Evolutionary conservation across 768 basidiomycete species (phyloP), one percentile per base, ranked within the genome.

Genomic region (Kwoniella mangroviensis): DNA sequence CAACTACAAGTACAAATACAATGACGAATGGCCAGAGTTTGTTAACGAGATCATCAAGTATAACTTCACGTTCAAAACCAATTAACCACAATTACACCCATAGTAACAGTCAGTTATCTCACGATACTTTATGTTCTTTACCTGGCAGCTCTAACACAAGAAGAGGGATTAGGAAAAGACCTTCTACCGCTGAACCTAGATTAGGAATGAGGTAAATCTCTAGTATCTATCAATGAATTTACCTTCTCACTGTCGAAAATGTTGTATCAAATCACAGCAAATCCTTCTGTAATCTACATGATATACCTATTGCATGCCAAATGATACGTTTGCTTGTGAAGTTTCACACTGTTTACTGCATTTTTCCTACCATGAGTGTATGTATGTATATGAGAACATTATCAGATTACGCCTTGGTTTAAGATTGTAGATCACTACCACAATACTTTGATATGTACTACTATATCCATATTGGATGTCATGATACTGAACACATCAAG

Each of bases 111-210:
- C n/a, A 21, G 10, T 19, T 12, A 24, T 43, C 34, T 34, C 11
- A 21, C 12, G 41, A 7, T 66, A 9, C 63, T 21, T 40, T 64
- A 24, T 52, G 67, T 34, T 55, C 42, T 55, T 19, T 41, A 26
- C 24, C 65, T 59, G 12, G 12, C 56, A 22, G 43, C 56, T 49
- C 45, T 49, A 49, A 13, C 12, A n/a, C 54, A 10, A 58, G 61
- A 45, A 63, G 43, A 19, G 63, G 49, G 10, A 69, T 69, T 41
- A 57, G 55, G 63, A 69, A 69, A 34, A 63, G 68, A 59, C 68
- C 68, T 22, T 69, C 68, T 3, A 69, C 68, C 12, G 68, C 68
- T 45, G 68, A 69, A 21, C 68, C 68, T 13, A 69, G 68, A 43
- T 28, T 69, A 21, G 68, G 68, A 5, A 56, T 69, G 52, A 52